Base-by-base conservation (phyloP, 805 yeast genomes). In the Limtongia smithiae region DNA sequence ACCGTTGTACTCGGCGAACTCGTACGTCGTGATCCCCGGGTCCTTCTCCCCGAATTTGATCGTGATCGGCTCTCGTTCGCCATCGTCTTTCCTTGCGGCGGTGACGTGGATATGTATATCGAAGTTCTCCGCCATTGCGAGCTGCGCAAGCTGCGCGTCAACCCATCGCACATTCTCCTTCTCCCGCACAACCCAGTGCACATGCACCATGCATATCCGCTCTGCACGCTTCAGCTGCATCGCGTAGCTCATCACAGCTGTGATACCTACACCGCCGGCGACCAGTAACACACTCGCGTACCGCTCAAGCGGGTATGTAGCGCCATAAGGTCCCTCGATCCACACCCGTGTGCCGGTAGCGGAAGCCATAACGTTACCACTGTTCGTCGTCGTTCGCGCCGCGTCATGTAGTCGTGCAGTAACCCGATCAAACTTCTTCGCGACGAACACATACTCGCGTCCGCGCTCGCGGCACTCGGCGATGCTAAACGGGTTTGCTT, bases 181-280 rank as follows among this genome's bases (percentile, higher is more conserved):
- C 11, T 45, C 37, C 3, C 42, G 32, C 1, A 46, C 27, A 14
- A 40, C 41, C 57, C 57, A 53, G 33, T 40, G 18, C 6, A 53
- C 20, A 3, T 37, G 20, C 5, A 51, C 45, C 17, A 32, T 25
- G 30, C 42, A 41, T 9, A 21, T 30, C 7, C 28, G 7, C 14
- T 27, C 30, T 18, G 42, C 38, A 8, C 31, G 34, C 17, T 22
- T 30, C 37, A 51, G 48, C 37, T 51, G 63, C 52, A 44, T 51
- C 47, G 77, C 78, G 48, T 78, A 72, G 2, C 79, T 69, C 37
- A 75, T 68, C 7, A 77, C 69, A 0, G 80, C 82, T 0, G 86
- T 79, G 60, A 81, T 72, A 4, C 86, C 86, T 51, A 78, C 77
- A 3, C 85, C 86, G 4, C 85, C 85, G 1, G 83, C 81, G 27